These are phyloP conservation scores for Lanmaoa rubissima DNA, from an alignment of 768 basidiomycete genomes.

Conservation along the genomic window DNA sequence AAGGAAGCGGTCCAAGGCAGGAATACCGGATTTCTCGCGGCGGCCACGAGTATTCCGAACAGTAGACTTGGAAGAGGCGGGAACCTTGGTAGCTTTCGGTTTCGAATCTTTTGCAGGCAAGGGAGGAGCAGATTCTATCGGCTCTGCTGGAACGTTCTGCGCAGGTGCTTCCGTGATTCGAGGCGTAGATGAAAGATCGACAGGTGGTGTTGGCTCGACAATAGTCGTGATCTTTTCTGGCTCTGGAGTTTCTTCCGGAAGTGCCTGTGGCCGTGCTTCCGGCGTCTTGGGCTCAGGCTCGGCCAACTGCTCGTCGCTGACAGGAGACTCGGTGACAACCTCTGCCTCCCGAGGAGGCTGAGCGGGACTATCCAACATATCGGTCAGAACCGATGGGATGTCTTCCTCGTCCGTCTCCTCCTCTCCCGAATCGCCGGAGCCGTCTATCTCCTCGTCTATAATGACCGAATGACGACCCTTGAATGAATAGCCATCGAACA, in stretches of 20 bases:
- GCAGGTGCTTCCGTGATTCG: slow-evolving; percentile 11
- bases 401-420: slow-evolving; percentile 40
- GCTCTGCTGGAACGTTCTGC: slow-evolving; percentile 3
- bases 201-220: slow-evolving; percentile 17
- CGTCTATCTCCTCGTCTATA: slow-evolving; percentile 61
- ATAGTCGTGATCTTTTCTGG: slow-evolving; percentile 10
- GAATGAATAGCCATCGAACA: slow-evolving; percentile 95
- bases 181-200: slow-evolving; percentile 17
- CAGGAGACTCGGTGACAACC: slow-evolving; percentile 37
- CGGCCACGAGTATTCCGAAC: slow-evolving; percentile 41
- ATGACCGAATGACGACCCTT: slow-evolving; percentile 82
- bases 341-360: slow-evolving; percentile 29
- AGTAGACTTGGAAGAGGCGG: slow-evolving; percentile 15
- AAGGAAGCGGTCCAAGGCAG: slow-evolving; percentile 73
- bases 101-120: slow-evolving; percentile 34
- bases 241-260: slow-evolving; percentile 29
- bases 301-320: slow-evolving; percentile 30
- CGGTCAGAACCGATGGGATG: slow-evolving; percentile 23
- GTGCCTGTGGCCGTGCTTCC: slow-evolving; percentile 52
- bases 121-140: slow-evolving; percentile 26
- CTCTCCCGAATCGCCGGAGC: slow-evolving; percentile 34
- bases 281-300: slow-evolving; percentile 76
- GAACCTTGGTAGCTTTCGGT: slow-evolving; percentile 24
- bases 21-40: slow-evolving; percentile 80
- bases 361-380: slow-evolving; percentile 20